Evolutionary conservation across 805 yeast species (phyloP), one percentile per base, ranked within the genome.

Genomic region (Candida orba): DNA sequence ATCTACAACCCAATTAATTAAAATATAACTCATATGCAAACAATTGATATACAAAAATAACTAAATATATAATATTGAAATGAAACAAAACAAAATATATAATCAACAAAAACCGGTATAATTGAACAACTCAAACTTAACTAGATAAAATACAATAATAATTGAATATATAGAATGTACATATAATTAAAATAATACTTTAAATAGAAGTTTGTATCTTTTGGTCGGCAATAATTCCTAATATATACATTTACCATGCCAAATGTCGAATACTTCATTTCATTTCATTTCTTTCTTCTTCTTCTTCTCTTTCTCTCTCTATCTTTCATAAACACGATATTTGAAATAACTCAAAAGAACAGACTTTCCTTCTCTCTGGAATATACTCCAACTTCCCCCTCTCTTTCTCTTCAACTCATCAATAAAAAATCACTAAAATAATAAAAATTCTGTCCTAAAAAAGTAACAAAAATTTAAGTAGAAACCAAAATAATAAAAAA

Each of bases 181-280:
- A 32, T 27, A 37, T 18, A 32, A 25, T 13, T 27, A 27, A 36
- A 41, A 22, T 27, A 20, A 30, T 30, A 13, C 34, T 41, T 40
- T 23, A 39, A 42, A 27, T 33, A 36, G 24, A 30, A 27, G 39
- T 32, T 14, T 18, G 29, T 15, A 15, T 39, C 37, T 39, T 23
- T 18, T 39, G 34, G 41, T 24, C n/a, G n/a, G n/a, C 37, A 40
- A 35, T 32, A 39, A 39, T 39, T 36, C 34, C 38, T 39, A 39
- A 43, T 43, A 43, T 43, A 43, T 43, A 43, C 46, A 43, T 43
- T 42, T 43, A 39, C 36, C 46, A 43, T 39, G 43, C 43, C 46
- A 43, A 43, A 39, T 20, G 12, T 40, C 34, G 34, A 33, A 25
- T 9, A 36, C 39, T 43, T 43, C 40, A 40, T 43, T 38, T 40